These are phyloP conservation scores for Hypoxylon sp. DNA, from an alignment of 2,329 filamentous ascomycete species.

Conservation along the genomic window DNA sequence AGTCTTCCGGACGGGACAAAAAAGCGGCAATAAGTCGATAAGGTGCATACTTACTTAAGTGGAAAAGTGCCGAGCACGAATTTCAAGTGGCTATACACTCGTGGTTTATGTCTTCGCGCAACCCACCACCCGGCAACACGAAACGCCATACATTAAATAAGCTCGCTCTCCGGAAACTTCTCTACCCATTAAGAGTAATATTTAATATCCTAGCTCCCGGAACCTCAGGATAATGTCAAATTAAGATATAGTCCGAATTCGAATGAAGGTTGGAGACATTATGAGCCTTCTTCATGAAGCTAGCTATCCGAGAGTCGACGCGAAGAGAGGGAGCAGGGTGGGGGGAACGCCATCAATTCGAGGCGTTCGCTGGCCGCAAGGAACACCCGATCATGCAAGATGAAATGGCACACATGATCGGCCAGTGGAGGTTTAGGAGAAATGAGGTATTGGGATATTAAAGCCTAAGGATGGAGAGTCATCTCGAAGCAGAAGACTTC, in stretches of 20 bases:
- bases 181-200: constrained; percentile 28
- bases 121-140: constrained; percentile 43
- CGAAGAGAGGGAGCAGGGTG: not conserved
- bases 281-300: constrained; percentile 3
- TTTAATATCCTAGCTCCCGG: constrained; percentile 30
- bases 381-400: constrained; percentile 41
- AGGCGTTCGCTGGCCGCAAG: constrained; percentile 30
- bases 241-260: constrained; percentile 14
- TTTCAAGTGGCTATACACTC: constrained; percentile 25
- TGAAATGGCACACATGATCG: constrained; percentile 36
- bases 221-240: constrained; percentile 12
- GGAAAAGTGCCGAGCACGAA: constrained; percentile 20
- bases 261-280: constrained; percentile 19
- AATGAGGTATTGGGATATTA: constrained; percentile 23
- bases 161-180: constrained; percentile 4
- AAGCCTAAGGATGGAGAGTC: constrained; percentile 13
- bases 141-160: constrained; percentile 42
- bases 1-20: no score
- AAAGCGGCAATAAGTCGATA: no score
- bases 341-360: constrained; percentile 14
- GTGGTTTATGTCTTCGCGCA: constrained; percentile 35
- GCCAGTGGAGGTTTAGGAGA: constrained; percentile 16
- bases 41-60: no score
- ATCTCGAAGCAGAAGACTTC: constrained; percentile 3
- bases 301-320: constrained; percentile 1